Conservation (phyloP, 495 filamentous ascomycete species). For the Aspergillus haitiensis region DNA sequence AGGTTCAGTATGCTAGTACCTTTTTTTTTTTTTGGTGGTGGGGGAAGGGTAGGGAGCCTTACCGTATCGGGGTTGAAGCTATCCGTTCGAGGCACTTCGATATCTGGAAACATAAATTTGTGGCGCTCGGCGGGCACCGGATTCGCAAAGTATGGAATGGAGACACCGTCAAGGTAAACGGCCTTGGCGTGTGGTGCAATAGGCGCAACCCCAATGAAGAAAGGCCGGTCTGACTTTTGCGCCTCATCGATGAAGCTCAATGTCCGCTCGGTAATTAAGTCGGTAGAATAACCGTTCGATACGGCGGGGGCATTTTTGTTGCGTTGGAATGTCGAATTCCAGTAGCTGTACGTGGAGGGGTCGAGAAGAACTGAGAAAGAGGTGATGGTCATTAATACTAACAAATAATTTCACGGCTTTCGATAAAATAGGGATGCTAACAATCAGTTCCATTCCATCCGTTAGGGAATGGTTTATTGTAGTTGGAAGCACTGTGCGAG, state of each 20-base stretch:
- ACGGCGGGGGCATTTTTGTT: conserved; percentile 50
- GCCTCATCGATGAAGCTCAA: conserved; percentile 60
- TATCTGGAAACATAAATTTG: conserved; percentile 37
- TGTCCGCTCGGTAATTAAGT: conserved; percentile 55
- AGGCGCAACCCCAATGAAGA: conserved; percentile 66
- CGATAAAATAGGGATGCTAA: not conserved
- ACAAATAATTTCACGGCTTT: not conserved
- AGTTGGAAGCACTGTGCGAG: conserved; percentile 51
- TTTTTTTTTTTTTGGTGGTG: no score
- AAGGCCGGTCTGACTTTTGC: conserved; percentile 51
- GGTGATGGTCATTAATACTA: no score
- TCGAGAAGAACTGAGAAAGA: conserved; percentile 52
- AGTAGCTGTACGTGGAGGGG: conserved; percentile 62
- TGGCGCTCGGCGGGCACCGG: conserved; percentile 50
- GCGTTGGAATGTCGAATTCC: conserved; percentile 57
- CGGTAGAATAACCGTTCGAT: conserved; percentile 51
- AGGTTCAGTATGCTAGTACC: conserved; percentile 44
- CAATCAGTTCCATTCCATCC: conserved; percentile 52
- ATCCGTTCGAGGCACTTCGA: conserved; percentile 34
- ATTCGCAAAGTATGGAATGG: conserved; percentile 37
- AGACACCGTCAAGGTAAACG: conserved; percentile 30
- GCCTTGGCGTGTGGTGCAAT: conserved; percentile 66
- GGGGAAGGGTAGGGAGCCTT: conserved; percentile 11
- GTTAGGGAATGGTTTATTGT: conserved; percentile 48
- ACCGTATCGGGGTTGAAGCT: conserved; percentile 51